Evolutionary conservation across 1,284 basidiomycete genomes (phyloP).

Genomic region (Malassezia equina): DNA sequence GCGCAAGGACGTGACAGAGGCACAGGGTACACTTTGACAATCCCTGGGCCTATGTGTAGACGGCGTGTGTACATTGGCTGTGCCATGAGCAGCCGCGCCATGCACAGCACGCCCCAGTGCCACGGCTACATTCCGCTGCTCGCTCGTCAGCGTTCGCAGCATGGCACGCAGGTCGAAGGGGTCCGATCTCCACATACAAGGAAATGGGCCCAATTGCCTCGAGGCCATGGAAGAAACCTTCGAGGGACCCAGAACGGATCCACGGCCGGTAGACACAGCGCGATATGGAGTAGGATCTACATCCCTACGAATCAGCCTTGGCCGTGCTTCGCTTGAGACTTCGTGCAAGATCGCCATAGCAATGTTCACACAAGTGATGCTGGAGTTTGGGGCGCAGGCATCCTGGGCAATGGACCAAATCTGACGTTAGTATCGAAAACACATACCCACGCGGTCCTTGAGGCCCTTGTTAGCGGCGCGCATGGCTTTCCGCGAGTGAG

Average conservation of each 20-base stretch:
- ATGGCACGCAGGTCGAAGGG: not conserved
- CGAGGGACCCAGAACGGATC: too few relatives aligned
- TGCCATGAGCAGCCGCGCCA: not conserved
- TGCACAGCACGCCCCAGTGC: not conserved
- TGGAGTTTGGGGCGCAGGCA: conserved; percentile 78
- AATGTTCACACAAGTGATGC: conserved; percentile 76
- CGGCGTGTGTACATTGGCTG: not conserved
- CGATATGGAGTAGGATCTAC: not conserved
- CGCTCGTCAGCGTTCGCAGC: not conserved
- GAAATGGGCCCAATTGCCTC: not conserved
- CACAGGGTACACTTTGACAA: not conserved
- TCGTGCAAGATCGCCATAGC: conserved; percentile 68
- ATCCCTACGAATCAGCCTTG: not conserved
- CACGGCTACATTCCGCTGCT: not conserved
- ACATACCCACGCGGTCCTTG: conserved; percentile 76
- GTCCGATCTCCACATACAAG: not conserved
- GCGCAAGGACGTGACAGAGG: not conserved
- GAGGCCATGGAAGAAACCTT: not conserved
- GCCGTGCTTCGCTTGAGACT: conserved; percentile 49
- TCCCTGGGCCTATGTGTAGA: not conserved
- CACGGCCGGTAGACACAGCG: not conserved
- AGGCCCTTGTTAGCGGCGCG: conserved; percentile 84
- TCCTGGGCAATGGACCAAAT: conserved; percentile 81
- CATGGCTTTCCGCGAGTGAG: conserved; percentile 91
- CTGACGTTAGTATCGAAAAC: conserved; percentile 50